Evolutionary conservation across 2,329 filamentous ascomycete genomes (phyloP).

Genomic region (Tolypocladium paradoxum): DNA sequence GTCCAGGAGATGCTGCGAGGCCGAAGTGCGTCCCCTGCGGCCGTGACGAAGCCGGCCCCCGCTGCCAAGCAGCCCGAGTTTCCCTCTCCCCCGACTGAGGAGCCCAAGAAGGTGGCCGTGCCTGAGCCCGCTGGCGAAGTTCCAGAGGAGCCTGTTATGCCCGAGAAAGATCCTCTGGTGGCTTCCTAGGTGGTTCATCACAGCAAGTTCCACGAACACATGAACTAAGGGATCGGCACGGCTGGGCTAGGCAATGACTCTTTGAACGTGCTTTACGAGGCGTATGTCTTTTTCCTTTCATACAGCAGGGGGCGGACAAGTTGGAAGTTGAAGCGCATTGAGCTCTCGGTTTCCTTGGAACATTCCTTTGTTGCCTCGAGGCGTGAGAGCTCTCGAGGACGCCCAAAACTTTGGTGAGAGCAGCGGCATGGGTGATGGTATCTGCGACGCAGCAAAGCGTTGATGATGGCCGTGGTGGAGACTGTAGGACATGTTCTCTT

Average conservation of each 20-base stretch:
- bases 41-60: conserved; percentile 18
- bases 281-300: conserved; percentile 14
- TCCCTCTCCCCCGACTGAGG: conserved; percentile 25
- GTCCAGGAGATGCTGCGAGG: conserved; percentile 52
- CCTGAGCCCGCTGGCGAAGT: conserved; percentile 12
- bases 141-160: conserved; percentile 15
- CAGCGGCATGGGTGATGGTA: background rate
- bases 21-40: conserved; percentile 30
- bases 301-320: conserved; percentile 13
- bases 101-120: conserved; percentile 15
- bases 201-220: conserved; percentile 15
- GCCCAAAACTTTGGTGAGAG: background rate
- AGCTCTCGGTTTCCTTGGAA: conserved; percentile 10
- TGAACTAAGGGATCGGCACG: conserved; percentile 15
- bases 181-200: conserved; percentile 16
- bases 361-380: conserved; percentile 8
- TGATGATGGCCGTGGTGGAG: background rate
- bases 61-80: conserved; percentile 20
- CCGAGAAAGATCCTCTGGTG: conserved; percentile 17
- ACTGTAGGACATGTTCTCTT: background rate
- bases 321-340: conserved; percentile 14
- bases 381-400: background rate
- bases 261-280: conserved; percentile 17
- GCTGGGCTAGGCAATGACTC: conserved; percentile 14
- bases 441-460: background rate